A percentile compares a stretch with the other conserved stretches of the same genome.
Evolutionary conservation across 148 eudicot genomes (phyloP).

Genomic region (Amaranthus palmeri): DNA sequence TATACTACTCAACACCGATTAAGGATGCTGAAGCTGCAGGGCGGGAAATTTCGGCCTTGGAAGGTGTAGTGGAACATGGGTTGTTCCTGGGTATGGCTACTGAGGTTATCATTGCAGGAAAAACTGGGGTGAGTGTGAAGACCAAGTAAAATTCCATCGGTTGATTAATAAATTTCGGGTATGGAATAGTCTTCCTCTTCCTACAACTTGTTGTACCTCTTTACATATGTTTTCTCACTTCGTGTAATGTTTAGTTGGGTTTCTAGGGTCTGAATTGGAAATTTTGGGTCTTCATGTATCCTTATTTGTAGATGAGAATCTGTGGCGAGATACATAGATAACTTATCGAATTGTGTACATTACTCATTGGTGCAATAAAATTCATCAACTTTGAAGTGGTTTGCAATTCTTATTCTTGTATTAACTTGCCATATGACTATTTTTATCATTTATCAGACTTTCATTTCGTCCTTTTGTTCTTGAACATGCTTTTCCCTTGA

Average conservation of each 20-base stretch:
- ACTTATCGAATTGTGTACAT: slow-evolving; percentile 23
- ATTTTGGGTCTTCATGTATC: slow-evolving; percentile 20
- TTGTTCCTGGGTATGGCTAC: slow-evolving; percentile 79
- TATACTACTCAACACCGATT: slow-evolving; percentile 82
- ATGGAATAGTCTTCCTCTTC: slow-evolving; percentile 11
- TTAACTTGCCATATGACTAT: not conserved
- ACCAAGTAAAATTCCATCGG: slow-evolving; percentile 45
- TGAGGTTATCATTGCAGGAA: slow-evolving; percentile 83
- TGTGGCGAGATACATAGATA: slow-evolving; percentile 6
- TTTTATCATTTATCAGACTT: not conserved
- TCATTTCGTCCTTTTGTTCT: not conserved
- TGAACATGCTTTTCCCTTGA: not conserved
- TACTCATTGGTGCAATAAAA: slow-evolving; percentile 9
- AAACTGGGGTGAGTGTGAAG: slow-evolving; percentile 68
- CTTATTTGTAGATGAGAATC: slow-evolving; percentile 23
- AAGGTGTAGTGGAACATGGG: slow-evolving; percentile 97
- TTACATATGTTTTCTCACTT: slow-evolving; percentile 3
- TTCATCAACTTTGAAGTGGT: not conserved
- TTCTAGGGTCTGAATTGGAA: slow-evolving; percentile 4
- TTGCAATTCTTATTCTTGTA: slow-evolving; percentile 3
- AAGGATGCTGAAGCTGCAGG: slow-evolving; percentile 71
- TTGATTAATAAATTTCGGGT: slow-evolving; percentile 15
- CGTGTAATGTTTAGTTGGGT: slow-evolving; percentile 16
- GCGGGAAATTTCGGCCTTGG: slow-evolving; percentile 59
- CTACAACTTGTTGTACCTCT: slow-evolving; percentile 15